Evolutionary conservation across 768 basidiomycete genomes (phyloP).

Genomic region (Pleurotus ostreatus): DNA sequence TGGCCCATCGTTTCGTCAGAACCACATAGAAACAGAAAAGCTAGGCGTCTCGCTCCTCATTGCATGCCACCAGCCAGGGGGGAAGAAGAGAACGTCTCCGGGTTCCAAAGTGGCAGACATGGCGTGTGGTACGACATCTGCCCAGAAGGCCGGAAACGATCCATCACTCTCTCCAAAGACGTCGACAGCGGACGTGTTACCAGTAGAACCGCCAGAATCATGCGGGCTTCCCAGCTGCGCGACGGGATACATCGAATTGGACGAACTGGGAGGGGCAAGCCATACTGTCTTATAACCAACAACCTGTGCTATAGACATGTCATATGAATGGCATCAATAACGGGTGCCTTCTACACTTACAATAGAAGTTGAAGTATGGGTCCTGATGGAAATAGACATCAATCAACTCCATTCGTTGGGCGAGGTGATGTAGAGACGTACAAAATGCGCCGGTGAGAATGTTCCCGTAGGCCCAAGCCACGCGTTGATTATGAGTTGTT

Average conservation of each 20-base stretch:
- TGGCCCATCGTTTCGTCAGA: slow-evolving; percentile 34
- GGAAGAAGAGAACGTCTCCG: slow-evolving; percentile 87
- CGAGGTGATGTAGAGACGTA: slow-evolving; percentile 19
- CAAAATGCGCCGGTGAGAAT: slow-evolving; percentile 87
- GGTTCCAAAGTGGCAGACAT: slow-evolving; percentile 62
- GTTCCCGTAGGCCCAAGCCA: slow-evolving; percentile 85
- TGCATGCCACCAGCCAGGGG: slow-evolving; percentile 93
- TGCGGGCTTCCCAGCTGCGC: slow-evolving; percentile 26
- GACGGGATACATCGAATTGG: slow-evolving; percentile 60
- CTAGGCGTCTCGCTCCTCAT: slow-evolving; percentile 81
- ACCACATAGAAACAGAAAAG: slow-evolving; percentile 92
- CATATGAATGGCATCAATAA: slow-evolving; percentile 10
- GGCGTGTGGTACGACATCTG: slow-evolving; percentile 54
- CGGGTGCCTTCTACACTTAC: slow-evolving; percentile 32
- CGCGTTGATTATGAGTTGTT: slow-evolving; percentile 64
- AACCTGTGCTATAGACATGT: slow-evolving; percentile 63
- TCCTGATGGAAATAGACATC: slow-evolving; percentile 49
- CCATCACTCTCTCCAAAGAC: slow-evolving; percentile 51
- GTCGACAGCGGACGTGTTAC: slow-evolving; percentile 81
- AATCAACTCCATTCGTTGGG: slow-evolving; percentile 9
- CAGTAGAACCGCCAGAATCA: slow-evolving; percentile 30
- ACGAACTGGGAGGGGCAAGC: slow-evolving; percentile 71
- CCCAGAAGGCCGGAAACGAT: slow-evolving; percentile 49
- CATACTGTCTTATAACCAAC: slow-evolving; percentile 88
- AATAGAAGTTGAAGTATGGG: slow-evolving; percentile 89